These are phyloP conservation scores for Fusarium brachygibbosum DNA, from an alignment of 2,329 filamentous ascomycete species.

Conservation along the genomic window DNA sequence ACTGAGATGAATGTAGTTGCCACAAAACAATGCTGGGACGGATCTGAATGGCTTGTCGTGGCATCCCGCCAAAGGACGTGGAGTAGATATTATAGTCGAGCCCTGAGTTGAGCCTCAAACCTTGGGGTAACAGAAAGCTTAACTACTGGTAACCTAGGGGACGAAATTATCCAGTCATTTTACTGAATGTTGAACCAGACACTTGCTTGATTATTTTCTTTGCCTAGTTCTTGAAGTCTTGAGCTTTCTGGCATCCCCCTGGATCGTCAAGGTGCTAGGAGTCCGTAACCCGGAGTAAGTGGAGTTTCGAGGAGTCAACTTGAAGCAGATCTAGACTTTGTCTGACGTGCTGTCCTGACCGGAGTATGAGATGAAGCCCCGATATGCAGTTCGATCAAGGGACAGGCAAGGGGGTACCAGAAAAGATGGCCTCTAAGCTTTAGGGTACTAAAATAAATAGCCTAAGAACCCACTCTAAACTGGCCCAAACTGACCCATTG, in stretches of 20 bases:
- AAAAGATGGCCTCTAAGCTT: not conserved
- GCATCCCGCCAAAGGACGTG: slow-evolving; percentile 11
- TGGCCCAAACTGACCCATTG: too few relatives aligned
- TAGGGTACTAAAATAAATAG: too few relatives aligned
- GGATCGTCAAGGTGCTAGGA: slow-evolving; percentile 8
- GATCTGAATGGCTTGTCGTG: not conserved
- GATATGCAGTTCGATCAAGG: slow-evolving; percentile 20
- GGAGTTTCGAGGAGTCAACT: slow-evolving; percentile 25
- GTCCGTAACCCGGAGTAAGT: slow-evolving; percentile 34
- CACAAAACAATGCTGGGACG: not conserved
- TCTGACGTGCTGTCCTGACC: slow-evolving; percentile 14
- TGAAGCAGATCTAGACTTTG: slow-evolving; percentile 20
- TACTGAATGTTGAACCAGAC: not conserved
- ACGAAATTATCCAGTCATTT: not conserved
- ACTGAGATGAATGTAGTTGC: not conserved
- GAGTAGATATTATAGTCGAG: slow-evolving; percentile 9
- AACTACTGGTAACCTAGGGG: not conserved
- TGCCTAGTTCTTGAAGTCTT: not conserved
- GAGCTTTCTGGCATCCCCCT: not conserved
- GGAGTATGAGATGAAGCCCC: slow-evolving; percentile 23
- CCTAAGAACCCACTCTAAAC: too few relatives aligned
- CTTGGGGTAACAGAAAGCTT: slow-evolving; percentile 2
- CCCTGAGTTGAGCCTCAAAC: slow-evolving; percentile 23
- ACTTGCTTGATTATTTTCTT: not conserved
- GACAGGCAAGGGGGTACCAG: not conserved